These are phyloP conservation scores for Plenodomus biglobosus DNA, from an alignment of 2,329 filamentous ascomycete species.

Conservation along the genomic window DNA sequence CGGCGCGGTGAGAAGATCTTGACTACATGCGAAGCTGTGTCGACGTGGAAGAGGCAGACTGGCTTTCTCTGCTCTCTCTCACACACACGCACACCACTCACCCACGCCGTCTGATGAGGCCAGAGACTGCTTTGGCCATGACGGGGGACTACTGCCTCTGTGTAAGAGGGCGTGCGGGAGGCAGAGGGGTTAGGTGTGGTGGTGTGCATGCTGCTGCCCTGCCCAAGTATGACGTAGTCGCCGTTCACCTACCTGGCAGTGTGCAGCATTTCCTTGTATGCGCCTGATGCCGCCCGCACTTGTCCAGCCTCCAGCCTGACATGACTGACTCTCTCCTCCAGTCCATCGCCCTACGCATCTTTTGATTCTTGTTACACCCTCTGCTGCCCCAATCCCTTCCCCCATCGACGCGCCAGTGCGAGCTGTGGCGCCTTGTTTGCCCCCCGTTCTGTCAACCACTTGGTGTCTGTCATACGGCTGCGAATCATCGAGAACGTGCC, in stretches of 20 bases:
- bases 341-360: slow-evolving; percentile 3
- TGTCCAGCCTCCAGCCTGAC: no score
- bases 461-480: not conserved
- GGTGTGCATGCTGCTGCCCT: not conserved
- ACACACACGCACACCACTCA: no score
- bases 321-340: slow-evolving; percentile 1
- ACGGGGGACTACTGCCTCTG: no score
- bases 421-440: no score
- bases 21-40: not conserved
- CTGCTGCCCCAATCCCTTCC: no score
- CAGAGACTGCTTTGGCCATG: no score
- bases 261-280: slow-evolving; percentile 1
- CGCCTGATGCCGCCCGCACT: slow-evolving; percentile 16
- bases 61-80: no score
- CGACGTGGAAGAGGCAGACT: not conserved
- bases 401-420: slow-evolving; percentile 1
- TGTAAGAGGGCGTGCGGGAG: no score
- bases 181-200: not conserved
- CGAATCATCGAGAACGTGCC: slow-evolving; percentile 19
- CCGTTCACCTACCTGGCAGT: no score
- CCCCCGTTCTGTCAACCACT: no score
- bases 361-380: slow-evolving; percentile 14
- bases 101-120: no score
- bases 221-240: not conserved
- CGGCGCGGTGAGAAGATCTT: slow-evolving; percentile 7